phyloP scores from a whole-genome alignment of 805 yeast genomes.

The Myxozyma melibiosi region DNA sequence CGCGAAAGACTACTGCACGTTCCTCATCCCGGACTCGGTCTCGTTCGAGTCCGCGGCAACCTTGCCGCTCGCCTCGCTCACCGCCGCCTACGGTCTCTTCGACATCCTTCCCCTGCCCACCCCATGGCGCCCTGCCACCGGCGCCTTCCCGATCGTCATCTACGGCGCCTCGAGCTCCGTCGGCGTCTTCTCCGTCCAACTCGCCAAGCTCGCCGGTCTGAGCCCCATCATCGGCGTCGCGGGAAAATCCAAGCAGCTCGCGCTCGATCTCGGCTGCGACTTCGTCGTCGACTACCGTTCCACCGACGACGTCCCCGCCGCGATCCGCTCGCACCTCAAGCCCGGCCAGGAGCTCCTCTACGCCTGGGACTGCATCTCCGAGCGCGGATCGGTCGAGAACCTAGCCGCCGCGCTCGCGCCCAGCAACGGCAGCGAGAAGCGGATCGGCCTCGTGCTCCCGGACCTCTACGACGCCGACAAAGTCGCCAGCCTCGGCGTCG shows the following conservation, averaged over 20 bases:
- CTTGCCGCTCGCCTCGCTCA: conserved; percentile 23
- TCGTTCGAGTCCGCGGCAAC: conserved; percentile 30
- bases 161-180: conserved; percentile 30
- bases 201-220: conserved; percentile 28
- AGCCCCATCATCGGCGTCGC: conserved; percentile 31
- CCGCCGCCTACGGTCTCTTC: conserved; percentile 24
- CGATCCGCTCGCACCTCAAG: conserved; percentile 14
- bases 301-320: conserved; percentile 11
- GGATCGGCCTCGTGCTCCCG: conserved; percentile 18
- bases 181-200: conserved; percentile 22
- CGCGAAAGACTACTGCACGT: conserved; percentile 20
- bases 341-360: conserved; percentile 21
- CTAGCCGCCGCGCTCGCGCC: conserved; percentile 15
- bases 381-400: conserved; percentile 14
- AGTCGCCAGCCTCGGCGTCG: not conserved
- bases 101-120: conserved; percentile 23
- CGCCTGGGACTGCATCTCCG: conserved; percentile 23
- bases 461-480: conserved; percentile 4
- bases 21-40: conserved; percentile 21
- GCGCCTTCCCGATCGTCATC: conserved; percentile 19
- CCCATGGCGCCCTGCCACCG: conserved; percentile 28
- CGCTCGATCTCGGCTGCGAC: conserved; percentile 21
- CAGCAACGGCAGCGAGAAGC: conserved; percentile 3
- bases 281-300: conserved; percentile 25
- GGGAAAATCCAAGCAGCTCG: conserved; percentile 17